phyloP scores from a whole-genome alignment of 805 yeast genomes.

The Kurtzmaniella cleridarum region DNA sequence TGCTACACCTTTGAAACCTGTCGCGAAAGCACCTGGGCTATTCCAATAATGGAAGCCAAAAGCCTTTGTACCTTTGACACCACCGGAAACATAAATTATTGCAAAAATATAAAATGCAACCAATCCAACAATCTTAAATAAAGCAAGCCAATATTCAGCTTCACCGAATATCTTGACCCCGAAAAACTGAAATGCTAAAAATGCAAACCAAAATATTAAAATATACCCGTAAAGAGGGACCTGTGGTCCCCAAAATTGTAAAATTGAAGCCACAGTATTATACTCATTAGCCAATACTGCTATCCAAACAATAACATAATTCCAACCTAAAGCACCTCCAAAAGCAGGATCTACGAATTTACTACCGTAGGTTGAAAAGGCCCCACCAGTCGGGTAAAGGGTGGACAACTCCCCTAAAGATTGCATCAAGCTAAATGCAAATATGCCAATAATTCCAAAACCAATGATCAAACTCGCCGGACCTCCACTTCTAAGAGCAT shows the following conservation, averaged over 20 bases:
- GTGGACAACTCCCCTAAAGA: constrained; percentile 54
- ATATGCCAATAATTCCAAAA: constrained; percentile 46
- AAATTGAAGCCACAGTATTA: constrained; percentile 45
- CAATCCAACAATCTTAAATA: constrained; percentile 43
- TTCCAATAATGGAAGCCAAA: constrained; percentile 42
- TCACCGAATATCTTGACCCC: constrained; percentile 55
- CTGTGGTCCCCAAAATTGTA: constrained; percentile 45
- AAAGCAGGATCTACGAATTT: constrained; percentile 49
- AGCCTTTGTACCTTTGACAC: constrained; percentile 30
- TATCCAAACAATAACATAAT: constrained; percentile 51
- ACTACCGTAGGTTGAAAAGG: constrained; percentile 48
- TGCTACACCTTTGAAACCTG: constrained; percentile 52
- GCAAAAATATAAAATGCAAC: constrained; percentile 47
- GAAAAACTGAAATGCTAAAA: constrained; percentile 45
- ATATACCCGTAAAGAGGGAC: constrained; percentile 54
- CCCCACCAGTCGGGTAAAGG: constrained; percentile 45
- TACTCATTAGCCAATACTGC: constrained; percentile 53
- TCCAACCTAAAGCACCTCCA: constrained; percentile 53
- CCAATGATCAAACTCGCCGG: constrained; percentile 52
- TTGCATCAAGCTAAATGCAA: constrained; percentile 52
- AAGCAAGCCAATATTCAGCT: constrained; percentile 49
- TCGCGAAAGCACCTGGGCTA: constrained; percentile 37
- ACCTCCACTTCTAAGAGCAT: constrained; percentile 45
- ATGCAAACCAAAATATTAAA: constrained; percentile 47
- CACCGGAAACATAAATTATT: constrained; percentile 42